Evolutionary conservation across 2,329 filamentous ascomycete genomes (phyloP).

Genomic region (Colletotrichum sp.): DNA sequence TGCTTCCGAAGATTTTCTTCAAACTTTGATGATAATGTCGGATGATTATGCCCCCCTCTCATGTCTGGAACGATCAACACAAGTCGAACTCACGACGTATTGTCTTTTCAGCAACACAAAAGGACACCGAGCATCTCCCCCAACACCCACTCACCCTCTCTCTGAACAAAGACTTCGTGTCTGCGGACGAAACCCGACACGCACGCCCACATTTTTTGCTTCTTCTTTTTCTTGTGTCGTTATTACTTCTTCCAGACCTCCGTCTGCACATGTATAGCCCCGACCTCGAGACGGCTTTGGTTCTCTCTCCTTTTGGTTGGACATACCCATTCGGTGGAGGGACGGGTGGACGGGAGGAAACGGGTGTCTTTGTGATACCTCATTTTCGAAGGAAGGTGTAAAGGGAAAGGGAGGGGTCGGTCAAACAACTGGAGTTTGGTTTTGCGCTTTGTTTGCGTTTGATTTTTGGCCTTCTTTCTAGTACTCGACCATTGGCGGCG

Average conservation of each 20-base stretch:
- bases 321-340: neutral
- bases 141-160: neutral
- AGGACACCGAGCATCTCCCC: neutral
- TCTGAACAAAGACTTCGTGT: neutral
- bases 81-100: neutral
- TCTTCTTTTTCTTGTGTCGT: slow-evolving; percentile 9
- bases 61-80: slow-evolving; percentile 6
- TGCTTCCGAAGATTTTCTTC: neutral
- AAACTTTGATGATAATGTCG: slow-evolving; percentile 12
- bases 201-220: accelerated
- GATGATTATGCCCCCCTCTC: slow-evolving; percentile 17
- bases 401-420: neutral
- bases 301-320: neutral
- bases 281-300: neutral
- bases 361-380: neutral
- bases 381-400: neutral
- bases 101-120: neutral
- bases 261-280: neutral
- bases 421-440: neutral
- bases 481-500: neutral
- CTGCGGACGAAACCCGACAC: neutral
- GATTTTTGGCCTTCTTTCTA: neutral
- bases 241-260: neutral
- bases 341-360: neutral
- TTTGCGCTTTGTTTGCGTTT: neutral